A percentile compares a stretch with the other conserved stretches of the same genome.
phyloP scores from a whole-genome alignment of 2,329 filamentous ascomycete genomes.

The Sporothrix curviconia region DNA sequence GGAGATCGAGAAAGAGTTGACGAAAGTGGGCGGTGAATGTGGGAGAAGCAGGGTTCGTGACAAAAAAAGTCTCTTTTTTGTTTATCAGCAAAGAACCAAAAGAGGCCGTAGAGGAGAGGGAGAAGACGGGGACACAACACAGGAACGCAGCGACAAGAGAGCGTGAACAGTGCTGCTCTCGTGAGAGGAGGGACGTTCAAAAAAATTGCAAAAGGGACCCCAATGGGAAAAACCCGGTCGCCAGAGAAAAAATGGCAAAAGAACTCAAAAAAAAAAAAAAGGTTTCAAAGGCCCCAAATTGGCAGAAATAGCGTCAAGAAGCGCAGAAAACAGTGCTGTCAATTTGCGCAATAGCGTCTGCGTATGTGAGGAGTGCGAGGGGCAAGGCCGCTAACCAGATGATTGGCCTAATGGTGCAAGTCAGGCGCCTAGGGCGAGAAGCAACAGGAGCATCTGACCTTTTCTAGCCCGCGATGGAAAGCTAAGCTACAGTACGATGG shows the following conservation, averaged over 20 bases:
- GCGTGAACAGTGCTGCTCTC: not conserved
- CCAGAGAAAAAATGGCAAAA: not conserved
- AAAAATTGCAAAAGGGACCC: slow-evolving; percentile 1
- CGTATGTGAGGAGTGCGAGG: too few species aligned
- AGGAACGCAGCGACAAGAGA: not conserved
- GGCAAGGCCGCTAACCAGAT: slow-evolving; percentile 1
- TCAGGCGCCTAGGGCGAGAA: not conserved
- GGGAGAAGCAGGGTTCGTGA: not conserved
- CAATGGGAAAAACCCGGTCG: slow-evolving; percentile 5
- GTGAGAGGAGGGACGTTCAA: not conserved
- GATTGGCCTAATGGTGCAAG: not conserved
- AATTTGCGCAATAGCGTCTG: too few species aligned
- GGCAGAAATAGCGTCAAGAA: too few species aligned
- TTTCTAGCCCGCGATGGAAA: too few species aligned
- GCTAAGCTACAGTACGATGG: too few species aligned
- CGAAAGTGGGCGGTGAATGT: not conserved
- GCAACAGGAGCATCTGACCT: not conserved
- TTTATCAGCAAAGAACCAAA: too few species aligned
- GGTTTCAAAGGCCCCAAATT: too few species aligned
- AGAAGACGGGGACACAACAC: not conserved
- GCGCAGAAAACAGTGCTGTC: too few species aligned
- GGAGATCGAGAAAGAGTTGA: not conserved
- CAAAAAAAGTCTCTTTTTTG: too few species aligned
- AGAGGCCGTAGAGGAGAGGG: not conserved
- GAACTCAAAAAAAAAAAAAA: not conserved